Conservation (phyloP, 1,284 basidiomycete genomes). For the Veloboletus limbatus region DNA sequence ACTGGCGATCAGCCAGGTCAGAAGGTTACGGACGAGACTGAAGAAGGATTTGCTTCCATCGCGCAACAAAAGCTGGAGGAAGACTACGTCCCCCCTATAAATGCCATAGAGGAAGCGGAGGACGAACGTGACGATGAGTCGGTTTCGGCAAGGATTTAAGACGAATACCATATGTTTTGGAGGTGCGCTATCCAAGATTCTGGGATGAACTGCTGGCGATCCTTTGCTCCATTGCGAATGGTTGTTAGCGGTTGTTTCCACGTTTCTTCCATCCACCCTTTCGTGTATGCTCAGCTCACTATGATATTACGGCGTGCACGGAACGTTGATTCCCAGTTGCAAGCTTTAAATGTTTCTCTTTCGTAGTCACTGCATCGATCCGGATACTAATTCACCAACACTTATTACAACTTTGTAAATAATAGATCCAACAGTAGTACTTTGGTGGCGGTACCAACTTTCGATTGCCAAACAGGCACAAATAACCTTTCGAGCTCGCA, state of each 20-base stretch:
- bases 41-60: conserved; percentile 34
- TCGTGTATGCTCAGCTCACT: conserved; percentile 13
- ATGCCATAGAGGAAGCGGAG: conserved; percentile 18
- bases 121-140: conserved; percentile 27
- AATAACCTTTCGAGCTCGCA: conserved; percentile 15
- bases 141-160: conserved; percentile 10
- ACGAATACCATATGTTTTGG: conserved; percentile 1
- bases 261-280: conserved; percentile 50
- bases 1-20: conserved; percentile 17
- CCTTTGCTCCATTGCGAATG: conserved; percentile 33
- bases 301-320: not conserved
- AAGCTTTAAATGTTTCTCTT: not conserved
- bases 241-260: conserved; percentile 35
- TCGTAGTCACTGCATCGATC: not conserved
- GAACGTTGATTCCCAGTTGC: not conserved
- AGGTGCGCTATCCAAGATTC: conserved; percentile 19
- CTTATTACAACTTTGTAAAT: conserved; percentile 1
- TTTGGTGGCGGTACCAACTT: no score
- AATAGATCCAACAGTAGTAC: not conserved
- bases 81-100: conserved; percentile 16
- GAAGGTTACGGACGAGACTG: conserved; percentile 31
- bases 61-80: conserved; percentile 33
- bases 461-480: conserved; percentile 23
- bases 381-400: not conserved
- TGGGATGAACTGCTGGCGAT: conserved; percentile 36